These are phyloP conservation scores for Elsinoe fawcettii DNA, from an alignment of 2,329 filamentous ascomycete genomes.

Conservation along the genomic window DNA sequence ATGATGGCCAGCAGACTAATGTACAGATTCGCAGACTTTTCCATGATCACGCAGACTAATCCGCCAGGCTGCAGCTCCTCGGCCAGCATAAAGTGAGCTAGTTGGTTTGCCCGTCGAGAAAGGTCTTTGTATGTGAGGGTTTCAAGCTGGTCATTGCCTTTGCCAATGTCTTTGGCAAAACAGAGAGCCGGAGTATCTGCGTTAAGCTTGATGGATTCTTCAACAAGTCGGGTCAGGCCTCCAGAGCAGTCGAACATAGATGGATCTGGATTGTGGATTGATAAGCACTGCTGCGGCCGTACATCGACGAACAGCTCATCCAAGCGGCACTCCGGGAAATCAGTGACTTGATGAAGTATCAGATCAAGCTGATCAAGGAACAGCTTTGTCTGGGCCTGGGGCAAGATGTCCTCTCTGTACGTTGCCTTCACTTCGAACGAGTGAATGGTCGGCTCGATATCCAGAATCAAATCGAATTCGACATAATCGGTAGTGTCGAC, in stretches of 20 bases:
- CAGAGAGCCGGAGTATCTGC: slow-evolving; percentile 55
- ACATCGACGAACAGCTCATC: slow-evolving; percentile 24
- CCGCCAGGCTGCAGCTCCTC: slow-evolving; percentile 44
- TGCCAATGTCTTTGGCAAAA: slow-evolving; percentile 48
- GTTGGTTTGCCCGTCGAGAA: slow-evolving; percentile 54
- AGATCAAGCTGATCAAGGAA: slow-evolving; percentile 56
- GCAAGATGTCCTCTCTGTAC: slow-evolving; percentile 48
- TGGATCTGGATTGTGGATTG: slow-evolving; percentile 37
- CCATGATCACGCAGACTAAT: slow-evolving; percentile 65
- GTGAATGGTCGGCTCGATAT: slow-evolving; percentile 57
- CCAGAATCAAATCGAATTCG: slow-evolving; percentile 68
- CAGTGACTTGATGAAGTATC: slow-evolving; percentile 41
- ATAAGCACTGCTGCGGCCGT: slow-evolving; percentile 27
- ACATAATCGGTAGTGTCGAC: slow-evolving; percentile 59
- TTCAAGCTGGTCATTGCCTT: slow-evolving; percentile 29
- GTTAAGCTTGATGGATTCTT: slow-evolving; percentile 40
- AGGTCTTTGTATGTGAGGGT: slow-evolving; percentile 57
- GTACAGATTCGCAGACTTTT: slow-evolving; percentile 68
- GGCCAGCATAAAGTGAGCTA: slow-evolving; percentile 51
- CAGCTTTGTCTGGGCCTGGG: slow-evolving; percentile 46
- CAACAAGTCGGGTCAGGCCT: slow-evolving; percentile 42
- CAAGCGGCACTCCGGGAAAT: slow-evolving; percentile 30
- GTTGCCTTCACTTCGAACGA: slow-evolving; percentile 47
- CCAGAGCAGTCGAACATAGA: slow-evolving; percentile 19
- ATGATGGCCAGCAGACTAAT: slow-evolving; percentile 64